A percentile compares a stretch with the other conserved stretches of the same genome.
Conservation (phyloP, 139 green algal species). For the Zygnema circumcarinatum region DNA sequence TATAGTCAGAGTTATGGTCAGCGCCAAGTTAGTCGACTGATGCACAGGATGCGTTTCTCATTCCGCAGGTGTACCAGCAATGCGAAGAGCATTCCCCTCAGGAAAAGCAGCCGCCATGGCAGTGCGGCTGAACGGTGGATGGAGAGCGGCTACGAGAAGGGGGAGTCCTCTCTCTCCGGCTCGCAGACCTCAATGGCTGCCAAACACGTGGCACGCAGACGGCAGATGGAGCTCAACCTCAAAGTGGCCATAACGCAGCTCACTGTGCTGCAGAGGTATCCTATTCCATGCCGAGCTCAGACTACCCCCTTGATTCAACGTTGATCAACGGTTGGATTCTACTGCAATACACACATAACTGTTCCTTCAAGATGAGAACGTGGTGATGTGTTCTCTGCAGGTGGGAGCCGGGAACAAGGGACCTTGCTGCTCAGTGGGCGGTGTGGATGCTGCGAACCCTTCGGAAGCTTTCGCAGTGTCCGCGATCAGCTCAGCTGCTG, state of each 20-base stretch:
- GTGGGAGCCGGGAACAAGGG: not conserved
- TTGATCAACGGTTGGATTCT: no score
- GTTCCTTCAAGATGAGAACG: no score
- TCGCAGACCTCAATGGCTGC: not conserved
- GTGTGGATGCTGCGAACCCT: conserved; percentile 1
- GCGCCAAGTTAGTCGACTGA: no score
- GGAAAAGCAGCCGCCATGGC: no score
- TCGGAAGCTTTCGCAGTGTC: not conserved
- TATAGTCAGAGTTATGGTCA: no score
- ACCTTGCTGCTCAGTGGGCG: not conserved
- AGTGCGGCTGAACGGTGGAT: not conserved
- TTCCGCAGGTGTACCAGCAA: not conserved
- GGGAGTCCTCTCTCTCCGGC: not conserved
- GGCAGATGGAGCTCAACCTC: not conserved
- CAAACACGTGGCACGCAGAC: not conserved
- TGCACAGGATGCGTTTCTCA: no score
- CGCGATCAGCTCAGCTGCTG: not conserved
- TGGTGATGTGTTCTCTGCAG: not conserved
- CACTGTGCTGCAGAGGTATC: not conserved
- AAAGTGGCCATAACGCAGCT: not conserved
- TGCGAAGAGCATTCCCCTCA: not conserved
- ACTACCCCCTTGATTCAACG: no score
- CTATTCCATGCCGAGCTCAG: no score
- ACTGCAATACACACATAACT: no score
- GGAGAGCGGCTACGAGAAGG: not conserved